Percentiles rank a stretch among this genome's conserved stretches.
phyloP scores from a whole-genome alignment of 2,329 filamentous ascomycete species.

The Periconia sp. region DNA sequence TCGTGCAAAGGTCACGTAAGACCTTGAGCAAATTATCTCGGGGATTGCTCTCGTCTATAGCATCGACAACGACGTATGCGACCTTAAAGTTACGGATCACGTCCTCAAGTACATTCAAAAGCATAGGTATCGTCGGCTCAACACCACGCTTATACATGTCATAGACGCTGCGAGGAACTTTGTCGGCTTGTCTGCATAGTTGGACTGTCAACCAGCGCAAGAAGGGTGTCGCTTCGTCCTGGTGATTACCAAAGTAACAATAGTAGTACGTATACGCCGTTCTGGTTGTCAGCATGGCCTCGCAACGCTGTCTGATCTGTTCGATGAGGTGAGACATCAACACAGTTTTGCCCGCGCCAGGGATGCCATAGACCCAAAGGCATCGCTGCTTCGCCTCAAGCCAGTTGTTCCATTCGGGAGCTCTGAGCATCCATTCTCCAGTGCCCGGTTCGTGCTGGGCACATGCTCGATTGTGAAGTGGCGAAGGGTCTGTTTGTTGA shows the following conservation, averaged over 20 bases:
- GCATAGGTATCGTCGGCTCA: too few relatives aligned
- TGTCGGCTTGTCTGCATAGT: too few relatives aligned
- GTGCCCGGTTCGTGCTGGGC: slow-evolving; percentile 5
- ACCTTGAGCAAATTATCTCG: slow-evolving; percentile 1
- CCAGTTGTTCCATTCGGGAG: slow-evolving; percentile 7
- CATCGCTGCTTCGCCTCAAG: neutral
- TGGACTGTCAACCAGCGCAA: too few relatives aligned
- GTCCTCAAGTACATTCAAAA: too few relatives aligned
- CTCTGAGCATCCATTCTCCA: slow-evolving; percentile 9
- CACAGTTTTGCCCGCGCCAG: slow-evolving; percentile 49
- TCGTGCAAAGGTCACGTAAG: neutral
- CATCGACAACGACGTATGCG: slow-evolving; percentile 10
- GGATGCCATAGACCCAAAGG: slow-evolving; percentile 45
- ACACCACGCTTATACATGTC: too few relatives aligned
- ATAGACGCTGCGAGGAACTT: too few relatives aligned
- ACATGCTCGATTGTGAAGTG: slow-evolving; percentile 3
- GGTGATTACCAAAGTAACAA: too few relatives aligned
- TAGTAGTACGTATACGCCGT: too few relatives aligned
- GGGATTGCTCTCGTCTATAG: slow-evolving; percentile 7
- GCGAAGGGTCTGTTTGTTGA: slow-evolving; percentile 6
- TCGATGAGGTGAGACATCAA: slow-evolving; percentile 41
- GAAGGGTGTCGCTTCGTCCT: too few relatives aligned
- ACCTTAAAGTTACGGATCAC: neutral
- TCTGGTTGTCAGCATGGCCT: too few relatives aligned
- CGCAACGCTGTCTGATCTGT: slow-evolving; percentile 11